Base-by-base conservation (phyloP, 441 rosid species). In the Aleurites moluccanus region DNA sequence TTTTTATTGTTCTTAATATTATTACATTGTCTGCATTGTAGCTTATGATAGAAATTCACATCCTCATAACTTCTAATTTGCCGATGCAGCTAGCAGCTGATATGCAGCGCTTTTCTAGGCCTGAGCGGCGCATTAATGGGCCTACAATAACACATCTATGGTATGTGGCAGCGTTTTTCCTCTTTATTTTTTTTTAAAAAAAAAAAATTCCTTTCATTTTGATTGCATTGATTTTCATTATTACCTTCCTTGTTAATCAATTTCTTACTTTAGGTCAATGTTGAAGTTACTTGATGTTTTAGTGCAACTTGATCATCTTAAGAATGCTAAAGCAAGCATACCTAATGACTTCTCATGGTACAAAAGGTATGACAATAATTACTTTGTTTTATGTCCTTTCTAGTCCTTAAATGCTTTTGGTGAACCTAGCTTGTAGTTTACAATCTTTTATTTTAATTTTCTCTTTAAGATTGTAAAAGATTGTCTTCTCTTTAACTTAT, bases 301-400 rank as follows among this genome's bases (percentile, higher is more conserved):
- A 72, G 92, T 96, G 86, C 98, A 96, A 88, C 98, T 96, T 79
- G 98, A 96, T 86, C 98, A 94, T 88, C 98, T 94, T 33, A 96
- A 96, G 88, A 96, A 92, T 85, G 98, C 99, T 72, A 94, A 94
- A 84, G 98, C 99, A 76, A 96, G 98, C 85, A 94, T 96, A 83
- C 99, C 98, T 53, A 96, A 96, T 88, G 99, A 96, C 85, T 96
- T 96, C 83, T 89, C 99, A 78, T 96, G 99, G 99, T 96, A 96
- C 78, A 96, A 96, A 84, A 94, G 98, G 98, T 94, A 87, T 60
- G 80, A 3, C 25, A 77, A 25, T 30, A 25, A 21, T 21, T 53
- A 13, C 10, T n/a, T 64, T 35, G 21, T 42, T 74, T 40, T 73
- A 23, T 44, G 68, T 53, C 70, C 60, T 47, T 64, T 66, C 18